A percentile compares a stretch with the other conserved stretches of the same genome.
Conservation (phyloP, 2,329 filamentous ascomycete species). For the Colletotrichum noveboracense region DNA sequence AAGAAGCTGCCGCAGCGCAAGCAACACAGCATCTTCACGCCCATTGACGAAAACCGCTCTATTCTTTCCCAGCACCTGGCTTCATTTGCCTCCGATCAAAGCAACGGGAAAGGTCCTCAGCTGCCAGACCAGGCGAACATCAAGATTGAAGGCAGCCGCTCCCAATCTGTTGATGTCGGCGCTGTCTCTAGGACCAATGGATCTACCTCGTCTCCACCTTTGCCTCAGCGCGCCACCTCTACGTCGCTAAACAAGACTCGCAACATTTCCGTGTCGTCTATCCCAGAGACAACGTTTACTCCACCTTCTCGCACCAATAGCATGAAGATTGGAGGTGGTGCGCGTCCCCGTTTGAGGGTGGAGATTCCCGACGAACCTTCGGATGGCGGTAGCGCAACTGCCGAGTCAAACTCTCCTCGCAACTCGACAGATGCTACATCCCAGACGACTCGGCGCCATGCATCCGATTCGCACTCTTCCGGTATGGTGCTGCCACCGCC, state of each 20-base stretch:
- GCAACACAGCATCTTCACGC: conserved; percentile 94
- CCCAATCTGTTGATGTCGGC: conserved; percentile 70
- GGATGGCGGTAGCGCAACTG: conserved; percentile 75
- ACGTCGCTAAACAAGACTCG: conserved; percentile 53
- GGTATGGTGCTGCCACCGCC: conserved; percentile 85
- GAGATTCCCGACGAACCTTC: conserved; percentile 94
- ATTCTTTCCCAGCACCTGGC: conserved; percentile 85
- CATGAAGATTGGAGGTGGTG: conserved; percentile 66
- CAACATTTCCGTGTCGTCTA: conserved; percentile 61
- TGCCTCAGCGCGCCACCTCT: conserved; percentile 54
- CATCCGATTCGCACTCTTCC: conserved; percentile 61
- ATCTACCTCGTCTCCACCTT: conserved; percentile 60
- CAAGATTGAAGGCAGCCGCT: conserved; percentile 46
- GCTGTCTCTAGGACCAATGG: conserved; percentile 55
- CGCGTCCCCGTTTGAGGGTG: conserved; percentile 85
- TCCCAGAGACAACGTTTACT: conserved; percentile 68
- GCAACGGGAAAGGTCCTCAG: conserved; percentile 34
- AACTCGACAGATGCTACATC: conserved; percentile 65
- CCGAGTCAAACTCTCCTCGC: conserved; percentile 70
- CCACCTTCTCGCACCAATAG: conserved; percentile 83
- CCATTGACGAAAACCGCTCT: conserved; percentile 91
- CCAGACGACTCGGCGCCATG: conserved; percentile 53
- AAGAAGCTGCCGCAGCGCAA: conserved; percentile 77
- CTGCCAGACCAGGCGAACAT: conserved; percentile 19
- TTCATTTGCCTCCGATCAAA: conserved; percentile 64